Evolutionary conservation across 257 asterid genomes (phyloP), one percentile per base, ranked within the genome.

Genomic region (Solanum verrucosum): DNA sequence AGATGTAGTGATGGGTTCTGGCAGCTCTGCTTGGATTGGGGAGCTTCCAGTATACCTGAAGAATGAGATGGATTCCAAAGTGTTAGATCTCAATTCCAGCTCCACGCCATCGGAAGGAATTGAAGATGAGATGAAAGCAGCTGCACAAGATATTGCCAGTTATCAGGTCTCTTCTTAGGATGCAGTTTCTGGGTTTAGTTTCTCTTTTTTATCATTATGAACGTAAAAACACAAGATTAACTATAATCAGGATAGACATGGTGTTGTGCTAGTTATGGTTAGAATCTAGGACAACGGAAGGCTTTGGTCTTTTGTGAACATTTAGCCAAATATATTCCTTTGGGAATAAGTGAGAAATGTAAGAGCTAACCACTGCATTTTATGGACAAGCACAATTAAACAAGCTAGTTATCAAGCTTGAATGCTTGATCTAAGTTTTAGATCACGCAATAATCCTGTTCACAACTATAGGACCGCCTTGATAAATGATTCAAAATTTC

Each of bases 121-220:
- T 87, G 92, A 91, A 25, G 96, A 93, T 89, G 97, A 93, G 72
- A 92, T 88, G 70, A 93, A 93, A 88, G 91, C 84, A 84, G 90
- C 93, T 79, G 87, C 92, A 67, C 94, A 95, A 92, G 98, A 93
- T 85, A 93, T 95, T 87, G 97, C 98, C 87, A 96, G 95, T 91
- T 96, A 95, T 93, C 98, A 95, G 99, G 99, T 95, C 87, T 88
- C 52, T 85, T 40, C 70, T 25, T 85, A 8, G 46, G 84, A 88
- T 49, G 52, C 59, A 82, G 9, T 72, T 73, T 46, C 9, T 73
- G 33, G 29, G 77, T 79, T 87, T 56, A 21, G 18, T 59, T 2
- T 35, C 25, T 46, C 37, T 5, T 59, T 71, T 56, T 29, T 49
- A n/a, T 40, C 73, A 60, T 23, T 72, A 46, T 78, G 2, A 21